Evolutionary conservation across 164 flowering plant species (phyloP).

Genomic region (Buxus sempervirens): DNA sequence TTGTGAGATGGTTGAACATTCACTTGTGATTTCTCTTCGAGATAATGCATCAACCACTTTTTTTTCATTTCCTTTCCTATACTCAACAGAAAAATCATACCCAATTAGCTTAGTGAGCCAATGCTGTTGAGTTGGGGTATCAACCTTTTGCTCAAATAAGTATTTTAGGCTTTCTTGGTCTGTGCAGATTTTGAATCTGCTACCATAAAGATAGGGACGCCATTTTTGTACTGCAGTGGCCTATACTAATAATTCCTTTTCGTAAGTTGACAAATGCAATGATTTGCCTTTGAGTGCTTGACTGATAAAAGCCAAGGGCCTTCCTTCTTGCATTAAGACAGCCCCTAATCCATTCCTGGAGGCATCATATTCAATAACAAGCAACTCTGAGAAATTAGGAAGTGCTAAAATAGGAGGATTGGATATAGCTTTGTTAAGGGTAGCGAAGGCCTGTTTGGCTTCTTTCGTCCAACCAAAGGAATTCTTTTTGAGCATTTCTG

Average conservation of each 20-base stretch:
- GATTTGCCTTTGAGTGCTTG: no score
- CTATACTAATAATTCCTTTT: conserved; percentile 3
- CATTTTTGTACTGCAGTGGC: not conserved
- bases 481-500: no score
- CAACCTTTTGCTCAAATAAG: not conserved
- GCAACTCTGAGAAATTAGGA: not conserved
- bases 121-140: not conserved
- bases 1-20: not conserved
- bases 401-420: not conserved
- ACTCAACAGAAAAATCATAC: not conserved
- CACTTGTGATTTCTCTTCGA: not conserved
- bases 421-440: not conserved
- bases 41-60: conserved; percentile 10
- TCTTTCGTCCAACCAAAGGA: not conserved
- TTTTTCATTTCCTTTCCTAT: not conserved
- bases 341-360: not conserved
- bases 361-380: not conserved
- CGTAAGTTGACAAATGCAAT: no score
- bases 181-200: conserved; percentile 6
- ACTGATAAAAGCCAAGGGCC: no score
- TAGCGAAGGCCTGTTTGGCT: not conserved
- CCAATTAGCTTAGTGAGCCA: conserved; percentile 10
- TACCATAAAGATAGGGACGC: not conserved
- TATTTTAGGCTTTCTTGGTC: conserved; percentile 13
- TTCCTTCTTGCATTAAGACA: conserved; percentile 1